phyloP scores from a whole-genome alignment of 2,329 filamentous ascomycete genomes.

The Pseudogymnoascus sp. region DNA sequence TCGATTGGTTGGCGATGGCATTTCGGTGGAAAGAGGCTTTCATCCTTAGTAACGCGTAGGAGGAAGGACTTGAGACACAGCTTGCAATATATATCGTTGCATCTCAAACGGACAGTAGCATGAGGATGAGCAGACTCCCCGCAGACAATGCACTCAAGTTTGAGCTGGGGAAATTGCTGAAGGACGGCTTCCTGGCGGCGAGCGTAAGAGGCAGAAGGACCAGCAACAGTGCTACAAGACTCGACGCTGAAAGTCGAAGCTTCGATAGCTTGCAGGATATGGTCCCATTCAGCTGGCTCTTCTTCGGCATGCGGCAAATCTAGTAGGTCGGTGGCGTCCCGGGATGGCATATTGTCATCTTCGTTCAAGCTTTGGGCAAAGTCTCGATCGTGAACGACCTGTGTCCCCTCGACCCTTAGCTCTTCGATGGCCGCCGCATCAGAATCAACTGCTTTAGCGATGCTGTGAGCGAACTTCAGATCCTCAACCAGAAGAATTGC shows the following conservation, averaged over 20 bases:
- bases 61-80: constrained; percentile 21
- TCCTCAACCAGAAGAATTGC: constrained; percentile 16
- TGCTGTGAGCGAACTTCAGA: constrained; percentile 16
- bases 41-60: constrained; percentile 19
- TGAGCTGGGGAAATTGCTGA: constrained; percentile 20
- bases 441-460: constrained; percentile 6
- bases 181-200: constrained; percentile 16
- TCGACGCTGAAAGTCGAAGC: constrained; percentile 16
- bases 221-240: constrained; percentile 15
- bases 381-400: constrained; percentile 8
- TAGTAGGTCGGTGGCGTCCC: constrained; percentile 11
- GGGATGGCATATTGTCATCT: constrained; percentile 14
- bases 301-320: constrained; percentile 12
- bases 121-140: constrained; percentile 18
- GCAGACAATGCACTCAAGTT: constrained; percentile 21
- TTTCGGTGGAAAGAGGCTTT: constrained; percentile 20
- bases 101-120: constrained; percentile 18
- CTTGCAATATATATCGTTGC: constrained; percentile 20
- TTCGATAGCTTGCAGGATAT: constrained; percentile 17
- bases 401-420: constrained; percentile 13
- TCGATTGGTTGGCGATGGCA: constrained; percentile 18
- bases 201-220: constrained; percentile 16
- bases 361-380: constrained; percentile 14
- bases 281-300: constrained; percentile 17
- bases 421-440: constrained; percentile 7